These are phyloP conservation scores for Ceratocystis cacaofunesta DNA, from an alignment of 2,329 filamentous ascomycete genomes.

Conservation along the genomic window DNA sequence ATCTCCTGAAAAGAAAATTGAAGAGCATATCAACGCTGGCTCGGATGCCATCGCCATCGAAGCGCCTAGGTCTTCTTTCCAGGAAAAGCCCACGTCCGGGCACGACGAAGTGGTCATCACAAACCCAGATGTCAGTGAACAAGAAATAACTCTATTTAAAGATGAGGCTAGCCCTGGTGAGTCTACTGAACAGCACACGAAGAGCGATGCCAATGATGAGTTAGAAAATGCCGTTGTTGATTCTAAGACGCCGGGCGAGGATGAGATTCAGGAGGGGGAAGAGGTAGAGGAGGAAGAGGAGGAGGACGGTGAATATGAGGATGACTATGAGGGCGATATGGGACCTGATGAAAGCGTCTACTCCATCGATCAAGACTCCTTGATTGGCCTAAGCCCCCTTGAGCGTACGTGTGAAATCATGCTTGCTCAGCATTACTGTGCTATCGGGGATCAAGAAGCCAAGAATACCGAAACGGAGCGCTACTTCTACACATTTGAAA, in stretches of 20 bases:
- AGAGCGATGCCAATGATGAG: not conserved
- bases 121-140: not conserved
- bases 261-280: not conserved
- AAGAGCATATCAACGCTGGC: not conserved
- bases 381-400: not conserved
- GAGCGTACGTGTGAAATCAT: conserved; percentile 4
- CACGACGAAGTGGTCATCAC: not conserved
- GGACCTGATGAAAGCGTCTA: not conserved
- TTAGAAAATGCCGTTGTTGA: not conserved
- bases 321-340: not conserved
- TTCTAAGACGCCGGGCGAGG: not conserved
- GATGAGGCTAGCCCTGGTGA: not conserved
- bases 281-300: not conserved
- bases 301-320: not conserved
- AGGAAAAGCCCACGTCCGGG: not conserved
- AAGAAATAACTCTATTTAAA: not conserved
- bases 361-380: not conserved
- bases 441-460: not conserved
- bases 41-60: not conserved
- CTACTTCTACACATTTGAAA: not conserved
- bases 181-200: not conserved
- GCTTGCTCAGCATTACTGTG: conserved; percentile 2
- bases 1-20: not conserved
- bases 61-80: not conserved
- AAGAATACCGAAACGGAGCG: not conserved